Evolutionary conservation across 345 rosid genomes (phyloP), one percentile per base, ranked within the genome.

Genomic region (Noccaea caerulescens): DNA sequence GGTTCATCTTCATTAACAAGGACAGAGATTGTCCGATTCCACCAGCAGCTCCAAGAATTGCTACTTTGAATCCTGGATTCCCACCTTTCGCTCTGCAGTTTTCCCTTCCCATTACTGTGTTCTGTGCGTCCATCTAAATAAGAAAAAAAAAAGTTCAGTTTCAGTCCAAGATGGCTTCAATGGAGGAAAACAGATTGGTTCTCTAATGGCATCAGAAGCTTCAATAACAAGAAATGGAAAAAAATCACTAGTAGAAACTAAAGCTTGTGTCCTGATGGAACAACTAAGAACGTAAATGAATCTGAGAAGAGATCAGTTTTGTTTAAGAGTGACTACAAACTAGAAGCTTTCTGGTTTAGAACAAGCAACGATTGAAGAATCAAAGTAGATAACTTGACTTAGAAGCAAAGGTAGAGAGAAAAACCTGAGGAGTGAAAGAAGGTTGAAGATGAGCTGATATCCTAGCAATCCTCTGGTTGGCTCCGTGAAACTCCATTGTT

Each of bases 21-120:
- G 92, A 71, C 64, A 87, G 83, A 27, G 96, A 78, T 33, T 89
- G 95, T 49, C 95, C 95, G 66, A 84, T 86, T 50, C 91, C 94
- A 72, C 94, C 91, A 8, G 94, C 91, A 37, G 94, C 94, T 71
- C 92, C 95, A 72, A 89, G 80, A 58, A 89, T 80, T 11, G 92
- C 95, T 63, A 86, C 92, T 51, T 89, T 89, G 84, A 88, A 86
- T 43, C 94, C 91, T 8, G 87, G 77, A 10, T 89, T 82, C 33
- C 91, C 94, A 6, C 91, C 89, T 85, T 85, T 88, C 0, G 91
- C 88, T 58, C 89, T 69, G 82, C 94, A 88, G 51, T 76, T 80
- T 12, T 68, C 85, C 66, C 77, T 54, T 67, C 69, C 79, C 77
- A 88, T 34, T 5, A 63, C 71, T 37, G 85, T 68, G 54, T 60